Percentiles rank a stretch among this genome's conserved stretches.
Evolutionary conservation across 495 filamentous ascomycete genomes (phyloP).

Genomic region (Penicillium paradoxum): DNA sequence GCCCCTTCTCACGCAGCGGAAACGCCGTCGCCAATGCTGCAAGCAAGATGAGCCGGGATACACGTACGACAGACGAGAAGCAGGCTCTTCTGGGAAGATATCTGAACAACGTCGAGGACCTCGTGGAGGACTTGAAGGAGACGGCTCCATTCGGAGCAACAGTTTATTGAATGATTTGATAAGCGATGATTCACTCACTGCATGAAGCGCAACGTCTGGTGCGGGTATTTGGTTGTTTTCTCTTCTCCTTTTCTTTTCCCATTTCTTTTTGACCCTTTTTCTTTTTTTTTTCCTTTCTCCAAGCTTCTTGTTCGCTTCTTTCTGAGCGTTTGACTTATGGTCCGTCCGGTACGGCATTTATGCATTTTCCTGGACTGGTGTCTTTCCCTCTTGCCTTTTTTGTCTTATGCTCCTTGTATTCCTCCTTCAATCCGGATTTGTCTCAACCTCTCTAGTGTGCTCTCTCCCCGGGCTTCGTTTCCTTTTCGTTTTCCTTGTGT

Average conservation of each 20-base stretch:
- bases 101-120: conserved; percentile 82
- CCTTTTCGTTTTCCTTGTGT: conserved; percentile 15
- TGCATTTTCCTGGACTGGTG: conserved; percentile 5
- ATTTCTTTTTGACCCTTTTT: conserved; percentile 9
- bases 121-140: conserved; percentile 85
- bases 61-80: conserved; percentile 79
- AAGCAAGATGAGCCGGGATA: conserved; percentile 41
- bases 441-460: conserved; percentile 13
- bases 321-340: conserved; percentile 18
- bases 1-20: conserved; percentile 34
- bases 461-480: neutral
- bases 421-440: conserved; percentile 15
- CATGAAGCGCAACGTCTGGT: conserved; percentile 12
- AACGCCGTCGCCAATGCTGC: conserved; percentile 33
- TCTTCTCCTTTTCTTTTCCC: conserved; percentile 9
- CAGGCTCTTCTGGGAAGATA: conserved; percentile 75
- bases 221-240: conserved; percentile 12
- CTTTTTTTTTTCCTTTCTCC: conserved; percentile 11
- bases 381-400: conserved; percentile 15
- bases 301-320: conserved; percentile 16
- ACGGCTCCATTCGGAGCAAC: conserved; percentile 52
- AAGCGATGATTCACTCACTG: conserved; percentile 12
- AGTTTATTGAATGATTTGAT: conserved; percentile 32
- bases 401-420: conserved; percentile 13
- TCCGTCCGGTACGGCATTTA: conserved; percentile 24